phyloP scores from a whole-genome alignment of 148 eudicot genomes.

The Linanthus parryae region DNA sequence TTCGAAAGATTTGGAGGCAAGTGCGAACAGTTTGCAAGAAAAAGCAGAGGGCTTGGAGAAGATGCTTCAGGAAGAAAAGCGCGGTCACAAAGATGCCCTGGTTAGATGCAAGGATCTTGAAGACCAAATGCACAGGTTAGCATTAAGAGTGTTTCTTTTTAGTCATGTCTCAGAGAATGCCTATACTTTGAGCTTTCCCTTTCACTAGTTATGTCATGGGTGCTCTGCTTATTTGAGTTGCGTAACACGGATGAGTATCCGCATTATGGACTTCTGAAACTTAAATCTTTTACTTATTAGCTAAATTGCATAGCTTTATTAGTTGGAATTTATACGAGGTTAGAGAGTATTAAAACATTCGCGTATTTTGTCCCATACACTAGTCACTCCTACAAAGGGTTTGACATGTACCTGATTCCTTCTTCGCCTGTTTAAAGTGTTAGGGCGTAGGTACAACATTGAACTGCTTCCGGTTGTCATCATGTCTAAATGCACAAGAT shows the following conservation, averaged over 20 bases:
- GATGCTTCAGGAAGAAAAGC: conserved; percentile 16
- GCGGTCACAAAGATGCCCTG: conserved; percentile 9
- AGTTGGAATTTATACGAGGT: background rate
- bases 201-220: background rate
- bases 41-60: conserved; percentile 6
- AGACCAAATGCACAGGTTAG: conserved; percentile 13
- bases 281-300: background rate
- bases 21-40: background rate
- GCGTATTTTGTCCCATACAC: too few relatives aligned
- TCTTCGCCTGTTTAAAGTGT: too few relatives aligned
- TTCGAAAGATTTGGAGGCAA: conserved; percentile 10
- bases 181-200: background rate
- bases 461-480: too few relatives aligned
- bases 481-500: too few relatives aligned
- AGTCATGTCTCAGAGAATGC: background rate
- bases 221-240: background rate
- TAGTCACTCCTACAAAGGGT: too few relatives aligned
- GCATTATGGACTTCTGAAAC: background rate
- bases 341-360: too few relatives aligned
- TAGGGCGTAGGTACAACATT: too few relatives aligned
- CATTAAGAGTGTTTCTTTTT: background rate
- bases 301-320: background rate
- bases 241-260: background rate
- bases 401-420: too few relatives aligned
- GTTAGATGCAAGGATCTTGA: conserved; percentile 13